Evolutionary conservation across 225 moss, liverwort and hornwort genomes (phyloP).

Genomic region (Antitrichia curtipendula): DNA sequence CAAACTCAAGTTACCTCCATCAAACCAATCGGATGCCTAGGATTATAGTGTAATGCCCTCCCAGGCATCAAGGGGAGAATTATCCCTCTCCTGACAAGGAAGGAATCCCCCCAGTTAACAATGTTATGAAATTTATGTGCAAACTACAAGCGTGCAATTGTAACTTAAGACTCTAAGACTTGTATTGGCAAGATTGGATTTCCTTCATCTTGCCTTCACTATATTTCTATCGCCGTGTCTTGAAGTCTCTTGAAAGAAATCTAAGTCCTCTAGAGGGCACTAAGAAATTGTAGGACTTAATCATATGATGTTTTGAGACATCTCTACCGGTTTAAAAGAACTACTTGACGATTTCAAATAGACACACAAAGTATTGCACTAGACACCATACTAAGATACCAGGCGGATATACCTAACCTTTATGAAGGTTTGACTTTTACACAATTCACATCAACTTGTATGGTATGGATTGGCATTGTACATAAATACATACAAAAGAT

Average conservation of each 20-base stretch:
- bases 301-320: background rate
- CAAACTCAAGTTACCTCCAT: no score
- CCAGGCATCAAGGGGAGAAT: no score
- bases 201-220: background rate
- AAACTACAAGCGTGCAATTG: no score
- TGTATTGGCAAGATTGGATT: no score
- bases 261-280: background rate
- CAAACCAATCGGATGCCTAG: no score
- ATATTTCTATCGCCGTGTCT: background rate
- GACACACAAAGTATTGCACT: no score
- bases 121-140: no score
- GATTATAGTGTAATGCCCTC: no score
- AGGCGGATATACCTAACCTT: background rate
- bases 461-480: background rate
- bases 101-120: no score
- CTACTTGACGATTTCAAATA: background rate
- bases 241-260: background rate
- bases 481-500: no score
- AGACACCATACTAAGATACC: background rate
- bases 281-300: background rate
- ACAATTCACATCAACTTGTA: background rate
- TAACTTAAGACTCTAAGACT: no score
- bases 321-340: background rate
- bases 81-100: no score
- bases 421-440: background rate